A percentile compares a stretch with the other conserved stretches of the same genome.
Evolutionary conservation across 2,329 filamentous ascomycete genomes (phyloP).

Genomic region (Sporothrix protearum): DNA sequence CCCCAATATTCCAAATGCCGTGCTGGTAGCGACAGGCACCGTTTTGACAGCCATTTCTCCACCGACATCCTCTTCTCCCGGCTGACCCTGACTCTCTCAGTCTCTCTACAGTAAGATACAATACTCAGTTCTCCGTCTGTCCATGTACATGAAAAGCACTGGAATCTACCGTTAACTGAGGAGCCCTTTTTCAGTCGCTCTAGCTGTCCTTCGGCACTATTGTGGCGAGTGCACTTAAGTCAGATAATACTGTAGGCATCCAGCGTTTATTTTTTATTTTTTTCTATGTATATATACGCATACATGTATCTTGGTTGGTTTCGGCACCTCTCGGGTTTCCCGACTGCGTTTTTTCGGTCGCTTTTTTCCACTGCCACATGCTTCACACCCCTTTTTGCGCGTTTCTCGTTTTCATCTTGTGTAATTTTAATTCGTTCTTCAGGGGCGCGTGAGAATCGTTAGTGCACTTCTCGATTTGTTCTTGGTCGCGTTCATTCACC

Average conservation of each 20-base stretch:
- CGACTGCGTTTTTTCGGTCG: not conserved
- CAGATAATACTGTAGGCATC: too few species aligned
- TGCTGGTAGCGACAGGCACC: not conserved
- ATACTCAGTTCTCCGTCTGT: too few species aligned
- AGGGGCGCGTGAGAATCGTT: not conserved
- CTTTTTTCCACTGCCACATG: not conserved
- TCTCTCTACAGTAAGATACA: too few species aligned
- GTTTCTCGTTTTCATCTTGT: not conserved
- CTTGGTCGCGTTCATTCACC: not conserved
- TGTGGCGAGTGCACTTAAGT: not conserved
- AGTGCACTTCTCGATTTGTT: not conserved
- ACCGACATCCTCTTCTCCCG: not conserved
- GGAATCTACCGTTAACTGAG: too few species aligned
- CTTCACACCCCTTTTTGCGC: not conserved
- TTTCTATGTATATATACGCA: too few species aligned
- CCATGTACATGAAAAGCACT: too few species aligned
- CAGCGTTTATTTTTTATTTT: not conserved
- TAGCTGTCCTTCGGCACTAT: not conserved
- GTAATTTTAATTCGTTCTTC: not conserved
- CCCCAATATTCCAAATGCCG: constrained; percentile 1
- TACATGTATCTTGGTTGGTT: not conserved
- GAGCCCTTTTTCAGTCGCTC: too few species aligned
- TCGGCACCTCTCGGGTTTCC: not conserved
- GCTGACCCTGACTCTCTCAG: not conserved
- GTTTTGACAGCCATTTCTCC: not conserved